Conservation (phyloP, 352 stramenopile genomes). For the Pythium rishiriense region DNA sequence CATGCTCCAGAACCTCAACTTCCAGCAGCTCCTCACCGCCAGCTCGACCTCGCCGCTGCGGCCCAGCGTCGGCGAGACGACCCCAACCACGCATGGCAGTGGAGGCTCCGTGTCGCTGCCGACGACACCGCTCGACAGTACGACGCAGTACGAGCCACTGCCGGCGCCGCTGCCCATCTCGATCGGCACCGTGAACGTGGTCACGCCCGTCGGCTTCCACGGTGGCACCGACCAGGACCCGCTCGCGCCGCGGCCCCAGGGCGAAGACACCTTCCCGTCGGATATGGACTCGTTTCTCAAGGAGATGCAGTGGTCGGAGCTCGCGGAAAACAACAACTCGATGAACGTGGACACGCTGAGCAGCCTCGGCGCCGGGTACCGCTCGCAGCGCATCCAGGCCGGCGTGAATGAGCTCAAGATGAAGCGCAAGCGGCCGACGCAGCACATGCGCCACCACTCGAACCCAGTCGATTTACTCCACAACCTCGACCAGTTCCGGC, state of each 20-base stretch:
- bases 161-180: conserved; percentile 30
- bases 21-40: conserved; percentile 24
- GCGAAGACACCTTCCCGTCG: conserved; percentile 25
- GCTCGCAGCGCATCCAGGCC: conserved; percentile 63
- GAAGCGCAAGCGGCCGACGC: conserved; percentile 68
- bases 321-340: conserved; percentile 28
- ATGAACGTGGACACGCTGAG: conserved; percentile 28
- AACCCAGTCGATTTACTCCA: conserved; percentile 78
- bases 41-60: conserved; percentile 20
- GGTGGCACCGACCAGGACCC: background rate
- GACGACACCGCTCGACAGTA: conserved; percentile 23
- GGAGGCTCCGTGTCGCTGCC: conserved; percentile 19
- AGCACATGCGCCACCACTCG: conserved; percentile 68
- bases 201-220: conserved; percentile 25
- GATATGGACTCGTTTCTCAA: conserved; percentile 33
- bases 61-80: conserved; percentile 14
- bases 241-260: background rate
- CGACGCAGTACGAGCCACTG: conserved; percentile 16
- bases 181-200: conserved; percentile 30
- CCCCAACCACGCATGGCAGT: background rate
- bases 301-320: conserved; percentile 33
- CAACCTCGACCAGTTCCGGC: conserved; percentile 74
- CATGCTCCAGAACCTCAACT: conserved; percentile 29
- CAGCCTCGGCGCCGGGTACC: conserved; percentile 39
- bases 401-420: conserved; percentile 75